These are phyloP conservation scores for Bolboschoenoplectus hybrid DNA, from an alignment of 202 grass and related monocot genomes.

Conservation along the genomic window DNA sequence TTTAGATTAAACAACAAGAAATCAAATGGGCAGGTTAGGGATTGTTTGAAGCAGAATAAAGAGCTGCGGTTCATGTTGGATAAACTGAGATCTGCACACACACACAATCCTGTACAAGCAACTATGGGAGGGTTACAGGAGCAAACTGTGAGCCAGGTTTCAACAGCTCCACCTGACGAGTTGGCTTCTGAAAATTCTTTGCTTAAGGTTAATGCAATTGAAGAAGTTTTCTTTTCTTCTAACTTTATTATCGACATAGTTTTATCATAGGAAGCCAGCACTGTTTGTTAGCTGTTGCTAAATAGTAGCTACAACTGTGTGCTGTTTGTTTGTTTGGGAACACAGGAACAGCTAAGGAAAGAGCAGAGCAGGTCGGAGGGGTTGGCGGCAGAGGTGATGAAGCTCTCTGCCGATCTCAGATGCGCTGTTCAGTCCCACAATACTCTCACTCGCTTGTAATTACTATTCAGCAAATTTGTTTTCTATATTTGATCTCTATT, in stretches of 20 bases:
- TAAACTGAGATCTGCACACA: conserved; percentile 70
- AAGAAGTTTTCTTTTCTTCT: conserved; percentile 23
- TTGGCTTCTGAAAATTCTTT: conserved; percentile 57
- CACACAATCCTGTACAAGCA: conserved; percentile 45
- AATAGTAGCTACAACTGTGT: neutral
- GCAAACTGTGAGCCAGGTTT: conserved; percentile 51
- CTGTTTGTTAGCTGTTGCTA: neutral
- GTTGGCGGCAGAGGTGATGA: conserved; percentile 72
- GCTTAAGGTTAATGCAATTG: conserved; percentile 62
- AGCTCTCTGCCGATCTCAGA: conserved; percentile 78
- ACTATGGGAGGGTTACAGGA: conserved; percentile 45
- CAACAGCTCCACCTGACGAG: conserved; percentile 45
- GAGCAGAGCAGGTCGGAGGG: conserved; percentile 76
- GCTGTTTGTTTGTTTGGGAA: conserved; percentile 16
- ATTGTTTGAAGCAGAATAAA: conserved; percentile 92
- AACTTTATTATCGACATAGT: neutral
- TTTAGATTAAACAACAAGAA: conserved; percentile 34
- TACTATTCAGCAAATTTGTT: conserved; percentile 22
- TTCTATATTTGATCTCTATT: conserved; percentile 2
- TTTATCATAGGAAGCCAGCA: neutral
- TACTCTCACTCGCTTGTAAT: conserved; percentile 75
- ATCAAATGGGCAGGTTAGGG: conserved; percentile 70
- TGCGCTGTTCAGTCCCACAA: conserved; percentile 64
- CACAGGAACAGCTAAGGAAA: conserved; percentile 71
- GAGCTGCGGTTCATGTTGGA: conserved; percentile 66